Evolutionary conservation across 495 filamentous ascomycete genomes (phyloP).

Genomic region (Neurospora sp.): DNA sequence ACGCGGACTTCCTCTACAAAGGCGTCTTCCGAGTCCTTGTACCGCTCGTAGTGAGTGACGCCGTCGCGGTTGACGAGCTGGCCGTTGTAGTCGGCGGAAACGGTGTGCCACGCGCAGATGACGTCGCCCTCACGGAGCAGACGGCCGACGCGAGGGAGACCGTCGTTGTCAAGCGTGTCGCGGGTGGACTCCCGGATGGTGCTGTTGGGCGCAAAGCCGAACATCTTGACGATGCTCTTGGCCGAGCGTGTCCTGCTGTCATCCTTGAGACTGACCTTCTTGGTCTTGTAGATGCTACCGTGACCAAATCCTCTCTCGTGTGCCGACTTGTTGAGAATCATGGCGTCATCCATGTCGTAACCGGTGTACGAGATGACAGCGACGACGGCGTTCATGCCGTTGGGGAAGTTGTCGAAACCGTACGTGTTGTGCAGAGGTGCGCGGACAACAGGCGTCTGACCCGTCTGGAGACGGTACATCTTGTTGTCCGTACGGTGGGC

Average conservation of each 20-base stretch:
- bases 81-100: constrained; percentile 63
- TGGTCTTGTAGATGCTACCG: constrained; percentile 96
- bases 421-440: constrained; percentile 90
- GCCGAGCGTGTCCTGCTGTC: constrained; percentile 46
- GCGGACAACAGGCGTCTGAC: constrained; percentile 89
- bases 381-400: constrained; percentile 93
- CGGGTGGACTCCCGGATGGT: constrained; percentile 52
- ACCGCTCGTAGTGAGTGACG: constrained; percentile 72
- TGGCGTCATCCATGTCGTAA: constrained; percentile 99
- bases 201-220: constrained; percentile 72
- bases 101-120: constrained; percentile 82
- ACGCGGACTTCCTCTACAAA: constrained; percentile 90
- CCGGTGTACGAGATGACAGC: constrained; percentile 98
- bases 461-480: constrained; percentile 85
- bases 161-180: constrained; percentile 70
- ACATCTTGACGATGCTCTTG: constrained; percentile 58
- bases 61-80: constrained; percentile 72
- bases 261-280: constrained; percentile 73
- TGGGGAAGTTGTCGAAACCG: constrained; percentile 95
- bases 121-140: constrained; percentile 69
- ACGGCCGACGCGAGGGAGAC: constrained; percentile 69
- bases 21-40: constrained; percentile 80
- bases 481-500: constrained; percentile 94
- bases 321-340: constrained; percentile 97
- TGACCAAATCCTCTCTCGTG: constrained; percentile 96